phyloP scores from a whole-genome alignment of 148 eudicot genomes.

The Rhododendron mucronatum region DNA sequence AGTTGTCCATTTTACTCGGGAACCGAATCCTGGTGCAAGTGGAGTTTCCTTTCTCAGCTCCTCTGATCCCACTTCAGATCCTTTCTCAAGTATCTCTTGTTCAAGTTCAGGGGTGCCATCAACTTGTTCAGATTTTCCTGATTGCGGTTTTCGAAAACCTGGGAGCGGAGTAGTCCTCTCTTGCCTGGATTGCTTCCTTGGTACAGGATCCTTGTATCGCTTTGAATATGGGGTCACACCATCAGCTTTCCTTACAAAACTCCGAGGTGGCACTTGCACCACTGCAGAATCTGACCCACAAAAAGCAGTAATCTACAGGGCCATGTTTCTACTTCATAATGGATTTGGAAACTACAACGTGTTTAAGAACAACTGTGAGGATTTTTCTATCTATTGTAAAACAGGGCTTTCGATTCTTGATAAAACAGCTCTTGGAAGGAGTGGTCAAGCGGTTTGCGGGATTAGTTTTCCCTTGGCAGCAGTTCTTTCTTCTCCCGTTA shows the following conservation, averaged over 20 bases:
- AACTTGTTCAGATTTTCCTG: constrained; percentile 20
- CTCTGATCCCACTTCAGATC: not conserved
- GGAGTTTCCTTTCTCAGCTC: constrained; percentile 4
- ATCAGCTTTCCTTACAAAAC: constrained; percentile 21
- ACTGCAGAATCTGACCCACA: constrained; percentile 27
- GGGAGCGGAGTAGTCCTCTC: constrained; percentile 30
- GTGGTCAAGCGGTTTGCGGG: constrained; percentile 18
- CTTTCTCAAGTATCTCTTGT: not conserved
- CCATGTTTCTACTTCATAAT: constrained; percentile 27
- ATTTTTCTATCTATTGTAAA: constrained; percentile 44
- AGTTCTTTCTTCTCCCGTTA: constrained; percentile 14
- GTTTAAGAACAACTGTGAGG: constrained; percentile 38
- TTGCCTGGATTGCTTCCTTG: constrained; percentile 38
- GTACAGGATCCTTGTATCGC: constrained; percentile 19
- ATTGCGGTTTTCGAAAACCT: constrained; percentile 24
- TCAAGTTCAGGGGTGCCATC: constrained; percentile 11
- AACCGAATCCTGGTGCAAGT: not conserved
- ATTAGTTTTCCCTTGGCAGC: constrained; percentile 20
- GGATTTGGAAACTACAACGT: constrained; percentile 33
- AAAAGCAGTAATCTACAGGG: constrained; percentile 28
- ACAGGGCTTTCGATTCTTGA: constrained; percentile 27
- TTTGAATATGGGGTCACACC: constrained; percentile 31
- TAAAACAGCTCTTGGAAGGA: constrained; percentile 21
- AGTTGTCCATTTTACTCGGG: constrained; percentile 35
- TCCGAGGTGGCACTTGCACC: constrained; percentile 41